Base-by-base conservation (phyloP, 78 protist species). In the Tieghemostelium lacteum region DNA sequence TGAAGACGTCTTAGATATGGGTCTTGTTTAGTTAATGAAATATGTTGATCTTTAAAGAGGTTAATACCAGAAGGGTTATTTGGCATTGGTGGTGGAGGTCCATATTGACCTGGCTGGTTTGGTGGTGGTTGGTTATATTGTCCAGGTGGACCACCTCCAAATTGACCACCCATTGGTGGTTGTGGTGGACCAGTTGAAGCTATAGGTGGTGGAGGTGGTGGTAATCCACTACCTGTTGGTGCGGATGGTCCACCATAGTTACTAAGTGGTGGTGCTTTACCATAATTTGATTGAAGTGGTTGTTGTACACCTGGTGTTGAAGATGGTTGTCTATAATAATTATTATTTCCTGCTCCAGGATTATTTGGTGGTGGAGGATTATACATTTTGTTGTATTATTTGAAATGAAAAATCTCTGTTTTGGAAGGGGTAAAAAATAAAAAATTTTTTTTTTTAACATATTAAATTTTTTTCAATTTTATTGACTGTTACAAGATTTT, bases 301-400 rank as follows among this genome's bases (percentile, higher is more conserved):
- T 58, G 55, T 19, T 55, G 34, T 33, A 83, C 58, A 17, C 78
- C 78, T 24, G 78, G 78, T 55, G 91, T 83, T 12, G 91, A 83
- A 19, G 24, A 29, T 58, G 91, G 91, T 83, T 83, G 91, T 83
- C 91, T 83, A 58, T 83, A 83, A 70, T 83, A 83, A 39, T 28
- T 83, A 28, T 31, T 24, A 7, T 74, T 55, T 20, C n/a, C 31
- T 0, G 6, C 40, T 34, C 76, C 72, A 69, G 64, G 37, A 24
- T 22, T 3, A 16, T 26, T 17, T 54, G 76, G 89, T 28, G 89
- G 89, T 83, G 89, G 89, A 69, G 89, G 89, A 69, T 83, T 83
- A 60, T 83, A 83, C 89, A 83, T 83, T 10, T 0, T n/a, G n/a
- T n/a, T n/a, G n/a, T n/a, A n/a, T n/a, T n/a, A n/a, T n/a, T n/a